Evolutionary conservation across 2,329 filamentous ascomycete genomes (phyloP).

Genomic region (Colletotrichum ledebouriae): DNA sequence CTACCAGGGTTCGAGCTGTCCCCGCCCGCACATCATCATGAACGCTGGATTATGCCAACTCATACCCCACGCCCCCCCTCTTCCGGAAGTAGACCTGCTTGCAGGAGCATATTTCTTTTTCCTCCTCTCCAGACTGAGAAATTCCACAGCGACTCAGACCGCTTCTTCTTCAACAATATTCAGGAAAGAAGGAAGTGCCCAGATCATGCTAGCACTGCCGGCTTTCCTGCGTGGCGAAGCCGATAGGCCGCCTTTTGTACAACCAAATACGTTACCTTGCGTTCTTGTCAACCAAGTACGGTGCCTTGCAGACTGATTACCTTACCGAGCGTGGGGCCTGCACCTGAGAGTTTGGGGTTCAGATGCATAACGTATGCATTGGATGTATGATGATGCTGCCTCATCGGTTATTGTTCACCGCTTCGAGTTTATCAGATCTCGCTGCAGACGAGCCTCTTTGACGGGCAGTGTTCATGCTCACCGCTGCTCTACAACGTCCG

Average conservation of each 20-base stretch:
- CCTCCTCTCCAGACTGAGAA: background rate
- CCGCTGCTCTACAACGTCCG: background rate
- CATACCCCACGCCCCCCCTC: background rate
- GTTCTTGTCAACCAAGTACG: background rate
- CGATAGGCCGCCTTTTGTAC: background rate
- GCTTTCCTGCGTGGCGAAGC: slow-evolving; percentile 1
- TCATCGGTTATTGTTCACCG: background rate
- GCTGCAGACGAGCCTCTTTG: too few species aligned
- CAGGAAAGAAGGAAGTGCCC: background rate
- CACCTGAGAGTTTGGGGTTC: background rate
- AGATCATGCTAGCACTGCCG: slow-evolving; percentile 10
- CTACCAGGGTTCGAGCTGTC: too few species aligned
- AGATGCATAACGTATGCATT: background rate
- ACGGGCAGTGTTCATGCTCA: background rate
- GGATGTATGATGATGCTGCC: background rate
- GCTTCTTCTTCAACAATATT: slow-evolving; percentile 8
- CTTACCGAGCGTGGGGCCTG: background rate
- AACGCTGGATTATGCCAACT: background rate
- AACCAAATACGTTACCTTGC: too few species aligned
- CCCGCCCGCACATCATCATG: background rate
- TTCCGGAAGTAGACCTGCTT: background rate
- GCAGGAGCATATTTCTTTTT: slow-evolving; percentile 8
- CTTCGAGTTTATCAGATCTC: background rate
- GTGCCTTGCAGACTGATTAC: background rate
- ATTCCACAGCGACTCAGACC: slow-evolving; percentile 10